Conservation (phyloP, 2,329 filamentous ascomycete genomes). For the Falciphora oryzae region DNA sequence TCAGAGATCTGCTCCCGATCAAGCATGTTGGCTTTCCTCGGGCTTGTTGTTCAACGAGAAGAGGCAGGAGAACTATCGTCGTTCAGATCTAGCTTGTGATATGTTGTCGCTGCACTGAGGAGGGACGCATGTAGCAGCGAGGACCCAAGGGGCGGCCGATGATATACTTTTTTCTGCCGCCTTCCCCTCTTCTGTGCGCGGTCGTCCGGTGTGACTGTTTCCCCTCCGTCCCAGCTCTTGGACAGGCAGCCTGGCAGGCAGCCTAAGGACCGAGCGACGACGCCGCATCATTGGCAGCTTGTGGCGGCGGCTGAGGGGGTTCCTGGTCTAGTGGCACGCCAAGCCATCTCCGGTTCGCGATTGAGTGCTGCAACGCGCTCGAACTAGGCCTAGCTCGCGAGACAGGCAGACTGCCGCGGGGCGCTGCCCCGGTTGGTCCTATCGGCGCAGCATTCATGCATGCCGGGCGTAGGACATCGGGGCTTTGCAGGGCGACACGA, state of each 20-base stretch:
- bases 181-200: not conserved
- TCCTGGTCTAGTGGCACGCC: not conserved
- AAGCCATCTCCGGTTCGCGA: not conserved
- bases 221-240: not conserved
- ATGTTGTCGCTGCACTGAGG: not conserved
- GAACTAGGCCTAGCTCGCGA: not conserved
- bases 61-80: not conserved
- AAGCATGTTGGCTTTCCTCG: not conserved
- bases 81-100: not conserved
- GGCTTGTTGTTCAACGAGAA: not conserved
- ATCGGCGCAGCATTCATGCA: not conserved
- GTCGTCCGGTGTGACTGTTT: not conserved
- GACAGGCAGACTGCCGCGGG: not conserved
- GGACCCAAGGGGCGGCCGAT: not conserved
- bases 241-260: not conserved
- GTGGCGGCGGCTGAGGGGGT: conserved; percentile 3
- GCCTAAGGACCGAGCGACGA: no score
- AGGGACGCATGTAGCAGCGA: not conserved
- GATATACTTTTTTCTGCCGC: not conserved
- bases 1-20: conserved; percentile 13
- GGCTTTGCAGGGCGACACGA: not conserved
- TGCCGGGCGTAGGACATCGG: not conserved
- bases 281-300: not conserved
- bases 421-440: not conserved
- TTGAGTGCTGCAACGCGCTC: no score